Evolutionary conservation across 2,329 filamentous ascomycete species (phyloP).

Genomic region (Whalleya microplaca): DNA sequence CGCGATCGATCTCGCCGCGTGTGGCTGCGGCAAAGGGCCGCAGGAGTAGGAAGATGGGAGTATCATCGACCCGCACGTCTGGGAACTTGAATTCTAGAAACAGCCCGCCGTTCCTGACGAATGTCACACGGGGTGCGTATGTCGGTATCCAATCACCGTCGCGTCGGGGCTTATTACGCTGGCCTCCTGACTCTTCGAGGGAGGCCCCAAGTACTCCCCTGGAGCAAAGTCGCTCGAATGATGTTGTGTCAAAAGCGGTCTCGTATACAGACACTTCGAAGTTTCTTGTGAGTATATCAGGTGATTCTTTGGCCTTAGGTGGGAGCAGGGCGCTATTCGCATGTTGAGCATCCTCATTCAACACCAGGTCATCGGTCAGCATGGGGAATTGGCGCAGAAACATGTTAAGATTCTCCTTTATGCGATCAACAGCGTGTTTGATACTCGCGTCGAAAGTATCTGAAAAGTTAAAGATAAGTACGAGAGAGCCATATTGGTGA

Average conservation of each 20-base stretch:
- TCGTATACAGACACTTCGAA: not conserved
- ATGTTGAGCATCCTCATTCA: not conserved
- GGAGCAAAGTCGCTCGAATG: not conserved
- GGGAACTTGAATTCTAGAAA: not conserved
- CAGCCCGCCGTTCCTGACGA: not conserved
- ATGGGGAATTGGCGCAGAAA: not conserved
- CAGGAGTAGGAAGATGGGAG: not conserved
- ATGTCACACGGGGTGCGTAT: not conserved
- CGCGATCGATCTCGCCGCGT: not conserved
- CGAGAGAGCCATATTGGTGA: not conserved
- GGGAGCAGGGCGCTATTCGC: not conserved
- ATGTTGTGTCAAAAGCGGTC: not conserved
- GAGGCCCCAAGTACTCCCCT: not conserved
- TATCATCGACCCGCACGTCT: not conserved
- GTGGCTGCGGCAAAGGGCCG: not conserved
- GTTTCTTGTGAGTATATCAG: no score
- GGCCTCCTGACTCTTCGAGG: not conserved
- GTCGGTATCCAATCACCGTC: not conserved
- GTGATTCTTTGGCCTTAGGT: no score
- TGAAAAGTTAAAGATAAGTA: not conserved
- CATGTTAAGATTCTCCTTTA: not conserved
- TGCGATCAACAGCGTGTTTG: not conserved
- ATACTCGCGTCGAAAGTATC: not conserved
- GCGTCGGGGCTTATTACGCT: not conserved
- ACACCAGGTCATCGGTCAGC: not conserved